Conservation (phyloP, 768 basidiomycete species). For the Serendipita sp. region DNA sequence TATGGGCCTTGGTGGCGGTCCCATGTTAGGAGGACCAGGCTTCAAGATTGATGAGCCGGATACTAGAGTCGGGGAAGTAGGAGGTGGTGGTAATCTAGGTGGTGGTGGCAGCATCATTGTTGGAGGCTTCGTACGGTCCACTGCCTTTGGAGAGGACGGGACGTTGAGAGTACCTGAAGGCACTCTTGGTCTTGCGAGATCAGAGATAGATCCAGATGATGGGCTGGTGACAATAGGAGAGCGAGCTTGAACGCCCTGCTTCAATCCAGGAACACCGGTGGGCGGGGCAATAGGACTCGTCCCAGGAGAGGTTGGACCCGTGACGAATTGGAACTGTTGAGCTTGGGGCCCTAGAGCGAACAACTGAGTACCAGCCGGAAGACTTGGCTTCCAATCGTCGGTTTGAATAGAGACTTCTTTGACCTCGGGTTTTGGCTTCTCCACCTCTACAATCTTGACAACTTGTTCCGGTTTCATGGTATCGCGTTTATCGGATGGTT, state of each 20-base stretch:
- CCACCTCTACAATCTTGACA: constrained; percentile 8
- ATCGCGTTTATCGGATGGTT: neutral
- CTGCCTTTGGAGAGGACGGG: constrained; percentile 13
- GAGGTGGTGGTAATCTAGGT: constrained; percentile 56
- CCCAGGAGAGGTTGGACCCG: constrained; percentile 18
- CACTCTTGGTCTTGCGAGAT: constrained; percentile 16
- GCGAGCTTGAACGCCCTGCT: constrained; percentile 17
- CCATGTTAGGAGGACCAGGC: constrained; percentile 28
- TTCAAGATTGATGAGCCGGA: constrained; percentile 6
- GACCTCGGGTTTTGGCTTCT: constrained; percentile 41
- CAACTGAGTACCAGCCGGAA: constrained; percentile 14
- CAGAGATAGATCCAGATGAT: constrained; percentile 21
- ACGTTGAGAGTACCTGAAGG: neutral
- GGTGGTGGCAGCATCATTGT: constrained; percentile 68
- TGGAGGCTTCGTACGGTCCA: constrained; percentile 70
- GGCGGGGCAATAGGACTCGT: constrained; percentile 14
- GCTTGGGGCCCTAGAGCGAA: constrained; percentile 6
- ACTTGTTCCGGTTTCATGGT: neutral
- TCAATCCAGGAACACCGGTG: constrained; percentile 16
- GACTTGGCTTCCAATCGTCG: constrained; percentile 45
- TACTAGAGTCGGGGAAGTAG: constrained; percentile 15
- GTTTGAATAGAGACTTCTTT: constrained; percentile 71
- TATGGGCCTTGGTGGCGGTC: constrained; percentile 70
- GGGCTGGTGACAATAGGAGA: constrained; percentile 18
- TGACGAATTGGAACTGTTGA: constrained; percentile 14